Evolutionary conservation across 140 eudicot genomes (phyloP), one percentile per base, ranked within the genome.

Genomic region (Stevia rebaudiana): DNA sequence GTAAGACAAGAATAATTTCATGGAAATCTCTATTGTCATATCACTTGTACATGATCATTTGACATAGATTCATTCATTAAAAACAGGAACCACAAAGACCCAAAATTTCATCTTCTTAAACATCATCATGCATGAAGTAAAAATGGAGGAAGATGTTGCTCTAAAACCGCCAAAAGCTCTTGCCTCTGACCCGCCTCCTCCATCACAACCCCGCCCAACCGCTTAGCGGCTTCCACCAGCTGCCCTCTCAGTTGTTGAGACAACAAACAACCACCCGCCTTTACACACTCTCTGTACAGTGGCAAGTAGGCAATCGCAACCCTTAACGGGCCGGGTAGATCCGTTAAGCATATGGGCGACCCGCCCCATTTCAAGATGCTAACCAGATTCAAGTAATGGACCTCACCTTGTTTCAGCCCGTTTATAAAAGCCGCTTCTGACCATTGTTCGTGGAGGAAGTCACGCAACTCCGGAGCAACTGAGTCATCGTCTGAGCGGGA

Each of bases 241-340:
- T 81, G 88, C 52, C 98, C 98, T 67, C 95, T 72, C 9, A 76
- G 68, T 70, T 80, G 74, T 33, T 91, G 98, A 1, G 98, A 84
- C 69, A 87, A 65, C 83, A 91, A 80, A 57, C 89, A 75, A 0
- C 98, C 98, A 39, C 98, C 95, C 28, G 82, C 85, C 91, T 72
- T 61, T 5, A 82, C 75, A 77, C 96, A 80, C 74, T 84, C 95
- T 50, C 96, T 91, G 70, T 91, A 91, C 89, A 91, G 63, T n/a
- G 98, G 96, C 82, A 91, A 64, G 81, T 87, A 91, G 0, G 95
- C 98, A 53, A 91, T 83, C 12, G 96, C 91, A 68, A 88, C 95
- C 85, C 87, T 82, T 77, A 91, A 66, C 3, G 92, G 95, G 10
- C 81, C 87, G 0, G 98, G 98, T 4, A 91, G 76, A 55, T 91